Base-by-base conservation (phyloP, 768 basidiomycete genomes). In the Amanita polypyramis region DNA sequence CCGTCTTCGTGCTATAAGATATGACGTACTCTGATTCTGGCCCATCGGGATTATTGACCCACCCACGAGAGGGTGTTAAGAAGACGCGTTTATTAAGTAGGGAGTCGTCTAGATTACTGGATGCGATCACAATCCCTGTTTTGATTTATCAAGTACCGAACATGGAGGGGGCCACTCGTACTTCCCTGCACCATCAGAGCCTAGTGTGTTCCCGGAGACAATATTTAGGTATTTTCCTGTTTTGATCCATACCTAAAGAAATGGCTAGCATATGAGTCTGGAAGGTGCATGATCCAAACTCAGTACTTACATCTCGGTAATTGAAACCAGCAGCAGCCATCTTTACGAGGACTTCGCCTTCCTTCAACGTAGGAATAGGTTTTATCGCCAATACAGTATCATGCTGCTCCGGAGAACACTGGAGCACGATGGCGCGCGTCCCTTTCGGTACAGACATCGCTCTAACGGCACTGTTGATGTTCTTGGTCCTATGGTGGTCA, bases 241-340 rank as follows among this genome's bases (percentile, higher is more conserved):
- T 19, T 83, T 71, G 30, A 85, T 77, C 87, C 87, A 90, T 9
- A 86, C 66, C 85, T 90, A 52, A n/a, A 41, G 25, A 7, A 27
- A 27, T 27, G 7, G 25, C 7, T 25, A 15, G 25, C n/a, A 44
- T 23, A 56, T 59, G 42, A 32, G 21, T 46, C 19, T 36, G 23
- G 2, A 21, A 40, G 35, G 6, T 34, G 10, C 34, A 27, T 12
- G 20, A 29, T 43, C 11, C 21, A 32, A 36, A 32, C 44, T 21
- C 2, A 35, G 32, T 12, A 54, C 61, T 40, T 51, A 85, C 84
- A 56, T 88, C 87, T 57, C 82, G 71, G 56, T 81, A 87, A 59
- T 92, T 92, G 68, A 86, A 86, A 12, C 75, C 79, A 0, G 72
- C 85, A 11, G 87, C 84, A 15, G 65, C 68, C 44, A 88, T 76